A percentile compares a stretch with the other conserved stretches of the same genome.
Evolutionary conservation across 2,329 filamentous ascomycete genomes (phyloP).

Genomic region (Purpureocillium lavendulum): DNA sequence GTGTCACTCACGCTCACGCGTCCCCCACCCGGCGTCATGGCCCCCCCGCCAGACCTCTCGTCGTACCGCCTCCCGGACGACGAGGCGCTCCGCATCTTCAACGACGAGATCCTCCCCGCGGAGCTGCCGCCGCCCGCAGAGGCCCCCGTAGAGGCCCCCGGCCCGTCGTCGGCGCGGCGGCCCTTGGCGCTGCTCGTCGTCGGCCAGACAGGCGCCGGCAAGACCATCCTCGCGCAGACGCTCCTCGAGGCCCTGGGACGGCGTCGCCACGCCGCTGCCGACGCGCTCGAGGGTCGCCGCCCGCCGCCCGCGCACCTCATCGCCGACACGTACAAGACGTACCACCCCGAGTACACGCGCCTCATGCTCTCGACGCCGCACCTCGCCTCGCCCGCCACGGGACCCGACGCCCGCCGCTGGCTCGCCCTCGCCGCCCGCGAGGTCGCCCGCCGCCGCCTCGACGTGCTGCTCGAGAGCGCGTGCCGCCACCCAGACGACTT

Average conservation of each 20-base stretch:
- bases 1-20: too few species aligned
- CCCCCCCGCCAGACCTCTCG: slow-evolving; percentile 17
- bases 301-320: slow-evolving; percentile 29
- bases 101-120: slow-evolving; percentile 19
- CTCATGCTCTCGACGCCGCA: slow-evolving; percentile 20
- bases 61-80: slow-evolving; percentile 21
- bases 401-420: slow-evolving; percentile 34
- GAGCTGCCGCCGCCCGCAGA: slow-evolving; percentile 19
- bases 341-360: slow-evolving; percentile 32
- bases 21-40: too few species aligned
- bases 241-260: slow-evolving; percentile 23
- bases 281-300: too few species aligned
- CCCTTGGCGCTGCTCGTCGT: slow-evolving; percentile 34
- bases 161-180: not conserved
- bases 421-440: slow-evolving; percentile 28
- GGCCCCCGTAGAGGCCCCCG: slow-evolving; percentile 3
- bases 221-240: slow-evolving; percentile 32
- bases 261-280: not conserved
- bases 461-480: slow-evolving; percentile 36
- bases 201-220: slow-evolving; percentile 41
- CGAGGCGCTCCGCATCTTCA: slow-evolving; percentile 22
- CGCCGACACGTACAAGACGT: slow-evolving; percentile 40
- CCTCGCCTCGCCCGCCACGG: slow-evolving; percentile 29
- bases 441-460: slow-evolving; percentile 19
- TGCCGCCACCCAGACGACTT: slow-evolving; percentile 35